Evolutionary conservation across 2,329 filamentous ascomycete species (phyloP), one percentile per base, ranked within the genome.

Genomic region (Furcasterigmium furcatum): DNA sequence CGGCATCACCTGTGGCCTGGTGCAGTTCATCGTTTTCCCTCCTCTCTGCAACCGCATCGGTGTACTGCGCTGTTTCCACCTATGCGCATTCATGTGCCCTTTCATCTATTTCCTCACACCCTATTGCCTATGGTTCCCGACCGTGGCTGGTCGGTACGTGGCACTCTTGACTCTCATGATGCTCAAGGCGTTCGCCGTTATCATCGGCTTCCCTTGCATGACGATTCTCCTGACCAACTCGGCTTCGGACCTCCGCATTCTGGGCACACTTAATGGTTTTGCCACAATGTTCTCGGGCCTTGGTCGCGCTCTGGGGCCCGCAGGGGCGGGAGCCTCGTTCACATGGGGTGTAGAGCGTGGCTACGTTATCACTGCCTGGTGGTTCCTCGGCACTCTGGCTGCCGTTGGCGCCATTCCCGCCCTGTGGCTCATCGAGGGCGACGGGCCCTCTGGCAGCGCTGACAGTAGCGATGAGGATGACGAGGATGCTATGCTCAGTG

Each of bases 181-280:
- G 35, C 55, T 84, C 57, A 95, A 95, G 63, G 85, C 86, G 9
- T 77, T 87, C 45, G 80, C 79, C 32, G 82, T 84, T 48, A 94
- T 95, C 52, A 85, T 96, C 58, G 87, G 87, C 1, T 96, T 96
- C 62, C 92, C 94, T 0, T 94, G 88, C 58, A 85, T 80, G 21
- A 95, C 89, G 6, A 96, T 97, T 55, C 74, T 97, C 40, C 77
- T 97, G 24, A 88, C 90, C 48, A 95, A 97, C 64, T 86, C 90
- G 14, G 88, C 91, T 0, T 89, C 91, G 0, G 91, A 86, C 8
- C 86, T 87, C 46, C 79, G 88, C 41, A 87, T 95, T 1, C 81
- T 97, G 2, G 94, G 94, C 3, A 91, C 88, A 1, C 87, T 97
- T 45, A 97, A 97, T 58, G 94, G 92, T 3, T 83, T 96, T 50